phyloP scores from a whole-genome alignment of 2,329 filamentous ascomycete species.

The Neofusicoccum kwambonambiense region DNA sequence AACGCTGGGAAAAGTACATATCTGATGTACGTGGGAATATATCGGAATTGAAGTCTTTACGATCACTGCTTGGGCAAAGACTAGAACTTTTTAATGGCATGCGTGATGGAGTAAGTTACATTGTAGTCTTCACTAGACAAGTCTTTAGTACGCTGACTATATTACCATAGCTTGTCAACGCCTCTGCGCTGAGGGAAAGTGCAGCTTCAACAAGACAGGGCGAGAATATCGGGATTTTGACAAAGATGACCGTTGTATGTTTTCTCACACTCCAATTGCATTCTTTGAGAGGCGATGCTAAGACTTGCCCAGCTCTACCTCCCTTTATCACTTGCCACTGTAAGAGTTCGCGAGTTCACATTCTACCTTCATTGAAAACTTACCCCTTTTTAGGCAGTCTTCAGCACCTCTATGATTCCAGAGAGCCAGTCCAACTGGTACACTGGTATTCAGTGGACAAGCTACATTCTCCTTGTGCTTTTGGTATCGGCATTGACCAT shows the following conservation, averaged over 20 bases:
- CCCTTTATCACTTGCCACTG: not conserved
- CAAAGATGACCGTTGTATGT: slow-evolving; percentile 17
- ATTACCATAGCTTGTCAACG: not conserved
- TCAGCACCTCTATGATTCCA: not conserved
- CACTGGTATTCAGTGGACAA: too few species aligned
- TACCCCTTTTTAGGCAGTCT: not conserved
- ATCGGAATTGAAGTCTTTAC: not conserved
- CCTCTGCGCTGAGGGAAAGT: slow-evolving; percentile 3
- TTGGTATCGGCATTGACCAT: too few species aligned
- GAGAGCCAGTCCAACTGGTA: not conserved
- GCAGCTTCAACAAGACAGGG: not conserved
- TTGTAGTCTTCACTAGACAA: not conserved
- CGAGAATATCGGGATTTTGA: slow-evolving; percentile 9
- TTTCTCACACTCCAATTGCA: not conserved
- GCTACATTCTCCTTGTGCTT: too few species aligned
- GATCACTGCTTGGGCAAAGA: not conserved
- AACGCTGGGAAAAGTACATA: not conserved
- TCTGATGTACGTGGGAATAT: not conserved
- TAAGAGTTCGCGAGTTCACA: not conserved
- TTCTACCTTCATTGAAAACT: not conserved
- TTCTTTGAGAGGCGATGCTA: not conserved
- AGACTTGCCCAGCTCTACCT: not conserved
- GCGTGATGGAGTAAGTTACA: slow-evolving; percentile 4
- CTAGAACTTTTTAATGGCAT: slow-evolving; percentile 15
- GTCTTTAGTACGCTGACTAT: not conserved